phyloP scores from a whole-genome alignment of 2,329 filamentous ascomycete species.

The Orbilia brochopaga region DNA sequence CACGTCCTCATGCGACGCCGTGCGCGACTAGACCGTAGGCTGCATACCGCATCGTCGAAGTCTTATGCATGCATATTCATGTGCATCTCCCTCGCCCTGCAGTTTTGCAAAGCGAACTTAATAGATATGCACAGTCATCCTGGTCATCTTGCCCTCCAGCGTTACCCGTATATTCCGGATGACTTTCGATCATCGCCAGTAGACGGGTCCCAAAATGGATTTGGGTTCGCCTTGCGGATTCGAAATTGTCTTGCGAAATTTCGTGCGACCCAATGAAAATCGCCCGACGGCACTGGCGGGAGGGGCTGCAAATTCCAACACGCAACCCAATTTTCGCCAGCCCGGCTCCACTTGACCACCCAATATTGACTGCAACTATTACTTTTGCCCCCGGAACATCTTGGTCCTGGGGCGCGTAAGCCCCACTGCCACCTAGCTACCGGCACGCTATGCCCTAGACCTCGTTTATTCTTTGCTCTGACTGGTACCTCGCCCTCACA shows the following conservation, averaged over 20 bases:
- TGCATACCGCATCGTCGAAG: constrained; percentile 9
- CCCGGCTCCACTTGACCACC: constrained; percentile 1
- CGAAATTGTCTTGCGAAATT: not conserved
- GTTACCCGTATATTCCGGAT: not conserved
- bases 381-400: constrained; percentile 39
- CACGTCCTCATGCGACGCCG: constrained; percentile 21
- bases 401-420: constrained; percentile 18
- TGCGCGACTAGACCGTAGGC: not conserved
- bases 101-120: constrained; percentile 24
- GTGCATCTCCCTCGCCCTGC: constrained; percentile 28
- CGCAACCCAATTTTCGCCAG: constrained; percentile 33
- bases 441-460: constrained; percentile 16
- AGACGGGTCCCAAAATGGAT: not conserved
- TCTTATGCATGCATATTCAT: constrained; percentile 21
- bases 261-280: constrained; percentile 11
- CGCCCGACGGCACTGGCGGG: not conserved
- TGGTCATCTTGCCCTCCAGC: constrained; percentile 16
- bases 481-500: constrained; percentile 6
- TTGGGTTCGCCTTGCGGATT: constrained; percentile 17
- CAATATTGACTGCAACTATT: constrained; percentile 1
- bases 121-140: constrained; percentile 33
- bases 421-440: constrained; percentile 44
- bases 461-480: not conserved
- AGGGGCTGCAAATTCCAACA: constrained; percentile 47
- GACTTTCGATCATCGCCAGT: not conserved